A percentile compares a stretch with the other conserved stretches of the same genome.
Evolutionary conservation across 768 basidiomycete species (phyloP).

Genomic region (Candolleomyces efflorescens): DNA sequence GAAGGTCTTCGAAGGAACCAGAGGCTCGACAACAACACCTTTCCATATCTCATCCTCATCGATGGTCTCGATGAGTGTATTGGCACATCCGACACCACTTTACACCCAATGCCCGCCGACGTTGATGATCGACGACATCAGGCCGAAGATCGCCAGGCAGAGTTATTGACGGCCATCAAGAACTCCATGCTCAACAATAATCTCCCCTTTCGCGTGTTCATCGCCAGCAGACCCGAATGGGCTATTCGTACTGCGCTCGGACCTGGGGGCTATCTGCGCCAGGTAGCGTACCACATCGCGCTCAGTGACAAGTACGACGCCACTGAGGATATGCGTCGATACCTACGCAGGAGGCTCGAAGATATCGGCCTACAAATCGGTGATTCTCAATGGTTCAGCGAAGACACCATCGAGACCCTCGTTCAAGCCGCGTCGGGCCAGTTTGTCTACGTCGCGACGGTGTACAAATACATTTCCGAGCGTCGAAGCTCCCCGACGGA

Average conservation of each 20-base stretch:
- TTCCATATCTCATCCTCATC: slow-evolving; percentile 1
- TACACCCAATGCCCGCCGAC: too few species aligned
- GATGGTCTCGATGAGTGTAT: slow-evolving; percentile 5
- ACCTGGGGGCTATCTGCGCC: neutral
- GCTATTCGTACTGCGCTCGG: neutral
- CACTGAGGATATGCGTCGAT: neutral
- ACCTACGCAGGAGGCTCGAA: neutral
- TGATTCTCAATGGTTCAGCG: neutral
- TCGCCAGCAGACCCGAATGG: slow-evolving; percentile 1
- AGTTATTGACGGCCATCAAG: neutral
- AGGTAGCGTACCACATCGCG: neutral
- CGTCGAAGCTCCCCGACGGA: neutral
- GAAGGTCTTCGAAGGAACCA: neutral
- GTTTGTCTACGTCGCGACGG: slow-evolving; percentile 6
- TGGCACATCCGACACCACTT: neutral
- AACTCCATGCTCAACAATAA: neutral
- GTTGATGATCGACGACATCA: too few species aligned
- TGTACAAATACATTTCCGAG: neutral
- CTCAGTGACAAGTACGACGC: neutral
- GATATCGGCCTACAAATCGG: neutral
- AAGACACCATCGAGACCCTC: neutral
- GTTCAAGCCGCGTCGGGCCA: neutral
- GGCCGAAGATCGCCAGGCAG: neutral
- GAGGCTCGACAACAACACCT: neutral
- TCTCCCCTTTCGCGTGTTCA: neutral